Percentiles rank a stretch among this genome's conserved stretches.
phyloP scores from a whole-genome alignment of 2,329 filamentous ascomycete species.

The Neoascochyta sp. region DNA sequence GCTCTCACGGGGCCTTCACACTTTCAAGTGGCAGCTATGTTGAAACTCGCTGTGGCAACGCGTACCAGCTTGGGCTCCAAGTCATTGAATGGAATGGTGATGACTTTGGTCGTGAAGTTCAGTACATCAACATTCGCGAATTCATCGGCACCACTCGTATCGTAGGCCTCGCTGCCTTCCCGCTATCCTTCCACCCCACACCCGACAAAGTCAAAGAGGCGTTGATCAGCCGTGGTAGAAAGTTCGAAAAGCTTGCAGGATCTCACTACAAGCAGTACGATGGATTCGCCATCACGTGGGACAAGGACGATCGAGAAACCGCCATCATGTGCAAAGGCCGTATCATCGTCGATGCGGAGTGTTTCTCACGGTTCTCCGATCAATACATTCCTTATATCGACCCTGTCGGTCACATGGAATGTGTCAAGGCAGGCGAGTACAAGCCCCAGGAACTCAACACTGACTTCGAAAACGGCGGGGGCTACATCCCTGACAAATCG shows the following conservation, averaged over 20 bases:
- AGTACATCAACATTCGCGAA: constrained; percentile 18
- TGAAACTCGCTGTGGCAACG: constrained; percentile 18
- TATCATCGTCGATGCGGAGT: constrained; percentile 74
- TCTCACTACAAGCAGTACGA: constrained; percentile 77
- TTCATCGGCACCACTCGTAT: constrained; percentile 81
- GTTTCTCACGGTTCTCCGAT: constrained; percentile 44
- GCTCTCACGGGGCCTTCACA: constrained; percentile 17
- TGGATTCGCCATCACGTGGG: constrained; percentile 53
- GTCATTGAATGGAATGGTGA: constrained; percentile 34
- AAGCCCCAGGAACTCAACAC: constrained; percentile 41
- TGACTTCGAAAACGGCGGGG: constrained; percentile 7
- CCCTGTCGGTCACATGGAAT: constrained; percentile 18
- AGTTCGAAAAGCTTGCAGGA: constrained; percentile 71
- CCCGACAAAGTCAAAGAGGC: constrained; percentile 59
- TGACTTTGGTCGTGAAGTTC: constrained; percentile 21
- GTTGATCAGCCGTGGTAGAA: constrained; percentile 74
- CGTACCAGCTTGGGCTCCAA: constrained; percentile 21
- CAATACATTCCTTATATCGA: constrained; percentile 26
- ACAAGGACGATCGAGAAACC: constrained; percentile 18
- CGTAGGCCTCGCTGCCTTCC: constrained; percentile 69
- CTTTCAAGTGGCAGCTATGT: constrained; percentile 15
- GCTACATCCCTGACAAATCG: constrained; percentile 15
- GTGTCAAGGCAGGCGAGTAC: constrained; percentile 11
- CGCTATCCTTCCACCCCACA: constrained; percentile 73
- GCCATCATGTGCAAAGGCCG: constrained; percentile 67